phyloP scores from a whole-genome alignment of 73 alveolate genomes.

The Tetrahymena thermophila region DNA sequence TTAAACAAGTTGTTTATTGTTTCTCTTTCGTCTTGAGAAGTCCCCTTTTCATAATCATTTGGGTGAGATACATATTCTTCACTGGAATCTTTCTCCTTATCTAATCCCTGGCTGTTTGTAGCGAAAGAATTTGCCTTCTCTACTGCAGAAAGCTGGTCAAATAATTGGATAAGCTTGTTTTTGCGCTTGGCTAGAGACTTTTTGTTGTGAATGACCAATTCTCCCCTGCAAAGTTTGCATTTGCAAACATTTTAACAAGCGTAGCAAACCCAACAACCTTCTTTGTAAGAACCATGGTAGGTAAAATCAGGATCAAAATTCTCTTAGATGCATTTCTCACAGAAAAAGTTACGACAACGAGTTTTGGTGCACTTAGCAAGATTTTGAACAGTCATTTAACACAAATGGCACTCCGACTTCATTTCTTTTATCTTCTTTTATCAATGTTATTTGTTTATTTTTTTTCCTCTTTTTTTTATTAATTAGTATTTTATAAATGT shows the following conservation, averaged over 20 bases:
- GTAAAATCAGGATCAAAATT: neutral
- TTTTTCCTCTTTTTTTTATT: neutral
- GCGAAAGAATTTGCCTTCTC: neutral
- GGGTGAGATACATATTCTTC: neutral
- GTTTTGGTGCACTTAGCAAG: neutral
- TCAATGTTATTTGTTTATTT: neutral
- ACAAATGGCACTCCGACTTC: neutral
- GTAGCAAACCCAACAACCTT: neutral
- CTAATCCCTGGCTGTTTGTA: neutral
- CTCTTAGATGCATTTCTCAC: neutral
- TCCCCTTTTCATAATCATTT: neutral
- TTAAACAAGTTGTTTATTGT: neutral
- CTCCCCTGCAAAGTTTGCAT: neutral
- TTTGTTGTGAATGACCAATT: neutral
- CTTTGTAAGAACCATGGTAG: neutral
- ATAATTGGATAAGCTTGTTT: neutral
- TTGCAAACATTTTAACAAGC: neutral
- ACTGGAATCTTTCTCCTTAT: neutral
- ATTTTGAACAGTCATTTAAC: neutral
- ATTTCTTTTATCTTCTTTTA: neutral
- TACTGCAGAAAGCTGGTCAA: neutral
- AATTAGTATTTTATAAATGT: neutral
- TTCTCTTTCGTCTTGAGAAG: neutral
- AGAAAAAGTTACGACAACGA: neutral
- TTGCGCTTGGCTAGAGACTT: neutral